phyloP scores from a whole-genome alignment of 441 rosid species.

The Eruca vesicaria region DNA sequence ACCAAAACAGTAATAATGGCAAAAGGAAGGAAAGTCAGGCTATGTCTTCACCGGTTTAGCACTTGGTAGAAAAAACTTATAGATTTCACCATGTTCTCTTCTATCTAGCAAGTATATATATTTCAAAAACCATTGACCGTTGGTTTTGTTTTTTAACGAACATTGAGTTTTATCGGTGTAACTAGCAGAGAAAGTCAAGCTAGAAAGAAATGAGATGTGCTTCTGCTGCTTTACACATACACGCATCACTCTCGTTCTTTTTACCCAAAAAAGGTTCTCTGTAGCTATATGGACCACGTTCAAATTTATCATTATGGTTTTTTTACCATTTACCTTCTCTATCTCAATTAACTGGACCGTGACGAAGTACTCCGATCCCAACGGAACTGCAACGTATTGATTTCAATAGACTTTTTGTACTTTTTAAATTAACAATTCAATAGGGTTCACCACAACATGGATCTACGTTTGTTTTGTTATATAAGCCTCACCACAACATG shows the following conservation, averaged over 20 bases:
- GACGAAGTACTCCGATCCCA: constrained; percentile 15
- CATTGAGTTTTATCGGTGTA: not conserved
- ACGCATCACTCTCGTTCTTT: not conserved
- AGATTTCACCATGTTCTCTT: constrained; percentile 12
- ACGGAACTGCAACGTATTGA: not conserved
- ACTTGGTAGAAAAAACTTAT: constrained; percentile 10
- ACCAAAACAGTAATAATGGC: not conserved
- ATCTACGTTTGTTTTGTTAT: not conserved
- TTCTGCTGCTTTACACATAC: constrained; percentile 22
- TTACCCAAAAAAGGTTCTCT: constrained; percentile 6
- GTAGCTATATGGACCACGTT: constrained; percentile 20
- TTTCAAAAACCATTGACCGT: constrained; percentile 9
- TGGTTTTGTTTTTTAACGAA: constrained; percentile 10
- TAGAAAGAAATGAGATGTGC: not conserved
- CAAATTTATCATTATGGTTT: not conserved
- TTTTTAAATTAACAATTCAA: not conserved
- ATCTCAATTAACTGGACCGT: not conserved
- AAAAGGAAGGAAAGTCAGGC: constrained; percentile 3
- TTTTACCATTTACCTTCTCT: constrained; percentile 3
- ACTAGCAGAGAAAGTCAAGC: not conserved
- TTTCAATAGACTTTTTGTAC: not conserved
- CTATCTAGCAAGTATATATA: constrained; percentile 2
- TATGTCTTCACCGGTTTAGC: constrained; percentile 12
- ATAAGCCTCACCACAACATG: not conserved
- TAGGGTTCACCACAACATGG: not conserved